Evolutionary conservation across 192 early-diverging fungal species (phyloP), one percentile per base, ranked within the genome.

Genomic region (Entomortierella beljakovae): DNA sequence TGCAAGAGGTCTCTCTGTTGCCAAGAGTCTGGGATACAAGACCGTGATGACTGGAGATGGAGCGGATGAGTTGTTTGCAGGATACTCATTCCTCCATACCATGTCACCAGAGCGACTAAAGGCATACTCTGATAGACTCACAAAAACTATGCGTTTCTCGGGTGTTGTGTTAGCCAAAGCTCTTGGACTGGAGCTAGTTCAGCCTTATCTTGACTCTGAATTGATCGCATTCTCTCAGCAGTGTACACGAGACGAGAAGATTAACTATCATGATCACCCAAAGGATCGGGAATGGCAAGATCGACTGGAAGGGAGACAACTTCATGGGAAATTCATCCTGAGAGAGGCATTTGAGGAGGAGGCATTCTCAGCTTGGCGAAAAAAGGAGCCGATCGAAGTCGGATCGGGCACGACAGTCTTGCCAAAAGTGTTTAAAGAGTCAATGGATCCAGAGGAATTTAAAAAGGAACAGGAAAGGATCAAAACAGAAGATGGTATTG

Each of bases 31-130:
- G 22, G 89, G 89, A 6, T 75, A 86, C 60, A 68, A 38, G 20
- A 68, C 80, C 0, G 74, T 91, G 22, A 83, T 85, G 55, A 89
- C 90, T 0, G 91, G 91, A 26, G 91, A 92, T 65, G 90, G 85
- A 7, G 90, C 91, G 0, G 91, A 92, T 56, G 91, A 92, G 63
- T 64, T 92, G 18, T 92, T 92, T 86, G 90, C 89, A 11, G 91
- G 91, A 0, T 92, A 92, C 66, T 70, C 70, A 10, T 92, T 92
- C 59, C 68, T 92, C 68, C 82, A 83, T 56, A 49, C 55, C 48
- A 85, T 90, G 85, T 75, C 80, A 2, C 82, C 83, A 6, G 81
- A 56, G 26, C 49, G 82, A 22, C 61, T 92, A 32, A 60, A 58
- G 20, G 73, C 71, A 6, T 91, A 87, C 57, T 89, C 84, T 5